A percentile compares a stretch with the other conserved stretches of the same genome.
Conservation (phyloP, 139 green algal species). For the Medakamo hakoo region DNA sequence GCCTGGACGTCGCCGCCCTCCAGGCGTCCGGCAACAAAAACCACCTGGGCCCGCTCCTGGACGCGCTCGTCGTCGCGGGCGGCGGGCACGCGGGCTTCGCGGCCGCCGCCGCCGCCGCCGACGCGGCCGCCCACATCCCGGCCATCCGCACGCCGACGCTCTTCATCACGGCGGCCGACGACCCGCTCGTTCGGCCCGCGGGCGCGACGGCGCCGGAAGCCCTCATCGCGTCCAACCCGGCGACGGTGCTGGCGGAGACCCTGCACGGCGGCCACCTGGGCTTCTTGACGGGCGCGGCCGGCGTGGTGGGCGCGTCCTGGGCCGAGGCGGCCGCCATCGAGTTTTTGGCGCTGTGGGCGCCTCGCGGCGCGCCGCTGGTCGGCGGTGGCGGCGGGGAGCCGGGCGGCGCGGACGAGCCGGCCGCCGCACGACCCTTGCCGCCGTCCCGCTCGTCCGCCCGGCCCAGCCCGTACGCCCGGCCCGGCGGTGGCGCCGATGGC, state of each 20-base stretch:
- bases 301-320: background rate
- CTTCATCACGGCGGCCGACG: background rate
- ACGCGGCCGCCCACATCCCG: background rate
- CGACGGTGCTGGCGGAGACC: constrained; percentile 22
- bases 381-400: no score
- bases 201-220: constrained; percentile 4
- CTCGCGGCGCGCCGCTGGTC: background rate
- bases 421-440: no score
- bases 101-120: no score
- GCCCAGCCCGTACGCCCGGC: no score
- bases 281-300: constrained; percentile 9
- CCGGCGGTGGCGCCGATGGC: no score
- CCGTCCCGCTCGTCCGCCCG: no score
- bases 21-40: no score
- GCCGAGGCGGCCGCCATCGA: background rate
- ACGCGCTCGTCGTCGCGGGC: background rate
- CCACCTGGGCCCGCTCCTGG: background rate
- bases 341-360: background rate
- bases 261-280: constrained; percentile 23
- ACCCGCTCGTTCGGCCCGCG: background rate
- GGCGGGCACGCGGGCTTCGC: background rate
- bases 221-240: constrained; percentile 18
- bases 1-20: background rate
- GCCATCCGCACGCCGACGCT: background rate
- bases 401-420: no score